Evolutionary conservation across 306 rosid species (phyloP), one percentile per base, ranked within the genome.

Genomic region (Astragalus membranaceus): DNA sequence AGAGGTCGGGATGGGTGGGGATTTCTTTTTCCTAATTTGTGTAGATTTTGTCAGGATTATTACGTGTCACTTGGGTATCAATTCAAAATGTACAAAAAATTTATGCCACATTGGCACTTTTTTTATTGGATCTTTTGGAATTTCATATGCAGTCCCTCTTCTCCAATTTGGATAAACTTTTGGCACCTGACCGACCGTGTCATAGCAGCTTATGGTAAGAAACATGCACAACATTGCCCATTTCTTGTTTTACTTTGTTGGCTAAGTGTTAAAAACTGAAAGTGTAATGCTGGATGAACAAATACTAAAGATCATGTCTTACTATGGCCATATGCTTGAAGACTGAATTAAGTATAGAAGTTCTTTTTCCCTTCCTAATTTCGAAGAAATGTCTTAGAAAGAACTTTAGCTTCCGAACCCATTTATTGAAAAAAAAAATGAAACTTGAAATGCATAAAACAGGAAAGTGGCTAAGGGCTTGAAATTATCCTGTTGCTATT

Each of bases 201-300:
- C 95, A 93, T 67, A 75, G 89, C 82, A 79, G 96, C 88, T 88
- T 93, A 82, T 93, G 97, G 97, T 90, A 87, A 88, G 90, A 74
- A 61, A 64, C 53, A 69, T 60, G 26, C 30, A 35, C 62, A 11
- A 67, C 39, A 68, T 30, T 51, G 47, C 47, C 58, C 36, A 3
- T 65, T 68, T 77, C 59, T 56, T 72, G 66, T 64, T 39, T 70
- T 64, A 37, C 26, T 14, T 67, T 67, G 47, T 58, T 58, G 59
- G 30, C 47, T 26, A 37, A 8, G 15, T 59, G 61, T 46, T 5
- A 65, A 35, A 20, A 66, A 35, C 66, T 3, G 30, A 26, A 26
- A 37, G 4, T 57, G 8, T 58, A 49, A 8, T 76, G 29, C 64
- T 49, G 47, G 23, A 49, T 43, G 47, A 58, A 48, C 44, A 13